Base-by-base conservation (phyloP, 2,329 filamentous ascomycete genomes). In the Fusarium anguioides region DNA sequence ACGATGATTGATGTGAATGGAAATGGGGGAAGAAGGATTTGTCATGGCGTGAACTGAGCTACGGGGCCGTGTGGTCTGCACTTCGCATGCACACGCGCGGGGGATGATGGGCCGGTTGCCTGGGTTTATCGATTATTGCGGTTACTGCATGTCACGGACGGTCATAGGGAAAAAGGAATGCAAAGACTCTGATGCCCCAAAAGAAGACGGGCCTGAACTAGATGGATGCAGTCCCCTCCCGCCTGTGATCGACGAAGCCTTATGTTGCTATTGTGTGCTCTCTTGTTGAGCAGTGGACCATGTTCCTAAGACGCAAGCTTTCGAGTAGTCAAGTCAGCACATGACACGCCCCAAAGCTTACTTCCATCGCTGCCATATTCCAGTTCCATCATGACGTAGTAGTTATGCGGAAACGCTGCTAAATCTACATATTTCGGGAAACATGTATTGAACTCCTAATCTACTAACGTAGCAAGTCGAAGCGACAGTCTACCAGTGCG, bases 91-190 rank as follows among this genome's bases (percentile, higher is more conserved):
- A 45, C 55, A 39, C 23, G n/a, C 63, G 69, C 65, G 71, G 70
- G 69, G 70, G 60, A 71, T 31, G 71, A 74, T 71, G 69, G 75
- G 70, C 75, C 69, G 65, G 75, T 75, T 74, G 72, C 74, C 75
- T 72, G 73, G 75, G 75, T 74, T 75, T 78, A 74, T 78, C 72
- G 72, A 76, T 77, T 78, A 74, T 77, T 72, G 75, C 76, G 74
- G 72, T 75, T 76, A 75, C 77, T 82, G 76, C 81, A 82, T 81
- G 76, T 80, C 79, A 81, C 77, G 81, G 75, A 78, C 74, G 76
- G 81, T 79, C 78, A 79, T 78, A 81, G 78, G 81, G 81, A 81
- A 82, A 78, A 82, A 78, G 76, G 76, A 77, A 80, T 75, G 74
- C 76, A 78, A 76, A 77, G 69, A 75, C 70, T 76, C 72, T 75